Percentiles rank a stretch among this genome's conserved stretches.
These are phyloP conservation scores for Apiospora rasikravindrae DNA, from an alignment of 2,329 filamentous ascomycete species.

Conservation along the genomic window DNA sequence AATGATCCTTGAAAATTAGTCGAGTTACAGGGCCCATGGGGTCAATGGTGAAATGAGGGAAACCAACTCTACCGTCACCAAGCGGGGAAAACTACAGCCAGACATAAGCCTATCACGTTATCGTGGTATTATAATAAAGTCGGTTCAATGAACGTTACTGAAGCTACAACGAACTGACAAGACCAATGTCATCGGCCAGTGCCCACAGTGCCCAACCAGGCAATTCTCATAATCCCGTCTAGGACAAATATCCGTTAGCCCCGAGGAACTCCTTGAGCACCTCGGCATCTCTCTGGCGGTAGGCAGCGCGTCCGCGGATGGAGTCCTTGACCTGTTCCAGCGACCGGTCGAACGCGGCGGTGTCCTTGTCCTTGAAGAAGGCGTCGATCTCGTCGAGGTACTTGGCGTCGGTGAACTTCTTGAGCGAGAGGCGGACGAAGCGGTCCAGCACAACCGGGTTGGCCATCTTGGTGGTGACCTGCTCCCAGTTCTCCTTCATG, in stretches of 20 bases:
- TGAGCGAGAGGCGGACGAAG: slow-evolving; percentile 79
- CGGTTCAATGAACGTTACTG: not conserved
- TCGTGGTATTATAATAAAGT: not conserved
- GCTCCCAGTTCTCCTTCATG: slow-evolving; percentile 82
- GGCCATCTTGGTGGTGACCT: slow-evolving; percentile 71
- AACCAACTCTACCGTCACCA: not conserved
- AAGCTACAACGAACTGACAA: not conserved
- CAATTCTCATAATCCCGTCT: not conserved
- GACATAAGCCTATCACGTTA: not conserved
- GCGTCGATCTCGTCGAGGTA: slow-evolving; percentile 75
- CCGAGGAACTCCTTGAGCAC: slow-evolving; percentile 80
- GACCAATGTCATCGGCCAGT: not conserved
- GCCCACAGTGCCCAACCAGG: not conserved
- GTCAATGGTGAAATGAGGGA: not conserved
- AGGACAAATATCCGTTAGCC: slow-evolving; percentile 49
- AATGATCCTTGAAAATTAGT: not conserved
- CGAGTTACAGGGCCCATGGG: not conserved
- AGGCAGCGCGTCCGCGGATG: slow-evolving; percentile 81
- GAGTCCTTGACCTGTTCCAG: slow-evolving; percentile 86
- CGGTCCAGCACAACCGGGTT: slow-evolving; percentile 91
- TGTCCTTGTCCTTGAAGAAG: slow-evolving; percentile 90
- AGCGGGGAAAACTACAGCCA: not conserved
- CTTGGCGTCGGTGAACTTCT: slow-evolving; percentile 75
- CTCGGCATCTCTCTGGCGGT: slow-evolving; percentile 76
- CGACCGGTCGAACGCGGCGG: slow-evolving; percentile 83